Evolutionary conservation across 192 early-diverging fungal species (phyloP).

Genomic region (Allomyces macrogynus): DNA sequence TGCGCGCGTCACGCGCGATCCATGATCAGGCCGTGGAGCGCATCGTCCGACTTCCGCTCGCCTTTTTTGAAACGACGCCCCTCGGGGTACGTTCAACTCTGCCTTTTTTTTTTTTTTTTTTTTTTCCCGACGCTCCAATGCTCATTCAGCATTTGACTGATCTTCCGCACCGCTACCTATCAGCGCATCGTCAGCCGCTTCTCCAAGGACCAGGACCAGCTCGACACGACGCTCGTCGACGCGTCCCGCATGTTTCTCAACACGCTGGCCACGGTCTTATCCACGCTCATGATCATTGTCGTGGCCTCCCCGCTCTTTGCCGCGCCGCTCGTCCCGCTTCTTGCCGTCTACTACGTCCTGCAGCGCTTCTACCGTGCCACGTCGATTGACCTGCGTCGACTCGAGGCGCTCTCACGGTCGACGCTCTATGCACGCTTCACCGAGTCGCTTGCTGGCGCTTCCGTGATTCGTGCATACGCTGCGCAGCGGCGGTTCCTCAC

Average conservation of each 20-base stretch:
- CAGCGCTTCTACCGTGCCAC: no score
- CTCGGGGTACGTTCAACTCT: constrained; percentile 15
- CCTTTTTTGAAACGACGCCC: constrained; percentile 60
- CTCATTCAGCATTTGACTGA: no score
- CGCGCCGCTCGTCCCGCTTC: no score
- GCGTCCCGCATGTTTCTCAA: constrained; percentile 37
- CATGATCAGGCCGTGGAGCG: constrained; percentile 45
- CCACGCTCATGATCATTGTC: constrained; percentile 36
- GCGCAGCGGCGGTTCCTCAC: constrained; percentile 56
- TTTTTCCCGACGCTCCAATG: no score
- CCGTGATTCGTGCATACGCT: constrained; percentile 71
- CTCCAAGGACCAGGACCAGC: constrained; percentile 38
- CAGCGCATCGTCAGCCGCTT: constrained; percentile 38
- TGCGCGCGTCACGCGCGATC: constrained; percentile 32
- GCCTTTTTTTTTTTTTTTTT: no score
- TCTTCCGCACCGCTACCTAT: background rate
- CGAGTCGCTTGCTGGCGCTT: constrained; percentile 54
- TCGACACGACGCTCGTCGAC: constrained; percentile 44
- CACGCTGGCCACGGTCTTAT: constrained; percentile 30
- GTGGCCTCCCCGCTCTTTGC: constrained; percentile 7
- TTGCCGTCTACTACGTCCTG: no score
- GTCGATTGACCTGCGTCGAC: constrained; percentile 2
- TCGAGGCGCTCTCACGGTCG: constrained; percentile 65
- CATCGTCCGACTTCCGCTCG: constrained; percentile 48
- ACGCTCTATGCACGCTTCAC: constrained; percentile 67